Evolutionary conservation across 176 grass and related monocot species (phyloP).

Genomic region (Zizania latifolia): DNA sequence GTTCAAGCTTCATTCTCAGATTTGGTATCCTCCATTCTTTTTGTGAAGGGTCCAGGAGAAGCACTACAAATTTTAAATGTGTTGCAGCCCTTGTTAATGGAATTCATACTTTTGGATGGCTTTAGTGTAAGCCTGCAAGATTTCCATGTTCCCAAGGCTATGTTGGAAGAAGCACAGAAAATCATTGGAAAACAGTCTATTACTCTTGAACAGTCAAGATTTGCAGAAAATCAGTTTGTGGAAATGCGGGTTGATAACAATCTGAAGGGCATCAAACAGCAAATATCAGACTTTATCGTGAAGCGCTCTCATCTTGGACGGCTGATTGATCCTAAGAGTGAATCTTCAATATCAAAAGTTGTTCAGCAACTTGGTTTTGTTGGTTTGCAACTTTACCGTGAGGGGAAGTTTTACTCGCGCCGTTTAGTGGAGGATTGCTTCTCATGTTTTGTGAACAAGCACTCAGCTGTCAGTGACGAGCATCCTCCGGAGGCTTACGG

Average conservation of each 20-base stretch:
- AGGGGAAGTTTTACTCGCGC: slow-evolving; percentile 75
- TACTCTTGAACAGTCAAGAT: slow-evolving; percentile 53
- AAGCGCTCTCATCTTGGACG: slow-evolving; percentile 51
- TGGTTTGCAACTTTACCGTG: slow-evolving; percentile 69
- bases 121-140: slow-evolving; percentile 82
- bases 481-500: slow-evolving; percentile 75
- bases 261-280: slow-evolving; percentile 50
- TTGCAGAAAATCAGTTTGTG: slow-evolving; percentile 40
- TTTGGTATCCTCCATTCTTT: slow-evolving; percentile 55
- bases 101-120: slow-evolving; percentile 63
- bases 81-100: slow-evolving; percentile 84
- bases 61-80: slow-evolving; percentile 67
- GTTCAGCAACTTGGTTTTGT: slow-evolving; percentile 88
- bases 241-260: slow-evolving; percentile 67
- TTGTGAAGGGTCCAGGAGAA: slow-evolving; percentile 53
- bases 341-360: slow-evolving; percentile 58
- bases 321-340: slow-evolving; percentile 68
- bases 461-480: slow-evolving; percentile 35
- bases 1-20: slow-evolving; percentile 52
- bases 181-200: slow-evolving; percentile 49
- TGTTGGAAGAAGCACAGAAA: slow-evolving; percentile 44
- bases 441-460: slow-evolving; percentile 56
- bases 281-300: slow-evolving; percentile 52
- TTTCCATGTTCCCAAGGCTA: slow-evolving; percentile 57
- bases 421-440: slow-evolving; percentile 81